Evolutionary conservation across 371 early-diverging fungal genomes (phyloP), one percentile per base, ranked within the genome.

Genomic region (Lichtheimia ramosa): DNA sequence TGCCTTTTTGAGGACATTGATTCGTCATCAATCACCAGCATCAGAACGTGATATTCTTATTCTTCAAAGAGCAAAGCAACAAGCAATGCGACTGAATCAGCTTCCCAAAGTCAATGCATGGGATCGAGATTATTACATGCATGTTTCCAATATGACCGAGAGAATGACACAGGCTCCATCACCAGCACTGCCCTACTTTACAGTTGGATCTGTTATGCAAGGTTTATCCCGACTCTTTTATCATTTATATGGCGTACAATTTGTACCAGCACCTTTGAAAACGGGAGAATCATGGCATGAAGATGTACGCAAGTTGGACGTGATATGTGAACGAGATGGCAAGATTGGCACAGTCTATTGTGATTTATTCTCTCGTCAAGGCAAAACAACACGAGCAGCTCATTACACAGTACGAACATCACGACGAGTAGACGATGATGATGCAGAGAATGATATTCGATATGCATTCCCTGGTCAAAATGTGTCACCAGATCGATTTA

Each of bases 331-430:
- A 66, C 63, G 71, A 21, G 93, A 92, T 27, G 91, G 88, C 27
- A 76, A 83, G 46, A 83, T 96, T 49, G 98, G 98, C 14, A 86
- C 89, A 1, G 92, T 98, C 10, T 98, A 97, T 68, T 95, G 95
- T 61, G 98, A 98, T 67, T 74, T 97, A 42, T 93, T 90, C 68
- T 66, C 73, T 14, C 85, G 97, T 3, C 64, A 63, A 23, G 85
- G 85, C 23, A 97, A 97, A 68, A 87, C 85, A 13, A 83, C 87
- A 18, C 84, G 83, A 62, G 93, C 99, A 0, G 97, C 98, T 0
- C 98, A 98, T 71, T 98, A 97, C 65, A 96, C 97, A 0, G 90
- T 97, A 0, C 82, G 94, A 15, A 96, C 96, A 41, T 91, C 96
- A 1, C 81, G 97, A 23, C 82, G 95, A 3, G 78, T 95, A 0